These are phyloP conservation scores for Lactifluus hygrophoroides DNA, from an alignment of 768 basidiomycete genomes.

Conservation along the genomic window DNA sequence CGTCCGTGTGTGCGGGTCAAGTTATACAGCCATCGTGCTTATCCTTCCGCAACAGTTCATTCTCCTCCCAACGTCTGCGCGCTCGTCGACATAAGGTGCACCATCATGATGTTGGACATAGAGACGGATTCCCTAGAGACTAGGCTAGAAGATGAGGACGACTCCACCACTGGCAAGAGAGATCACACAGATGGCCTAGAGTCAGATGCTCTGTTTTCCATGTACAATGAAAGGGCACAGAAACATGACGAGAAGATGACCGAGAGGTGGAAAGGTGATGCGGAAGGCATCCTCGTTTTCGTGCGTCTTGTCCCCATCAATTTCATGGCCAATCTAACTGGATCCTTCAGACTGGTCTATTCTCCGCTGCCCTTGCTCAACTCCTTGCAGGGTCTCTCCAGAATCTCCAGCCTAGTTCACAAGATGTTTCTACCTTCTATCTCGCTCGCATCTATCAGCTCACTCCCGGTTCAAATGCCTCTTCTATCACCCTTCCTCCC, in stretches of 20 bases:
- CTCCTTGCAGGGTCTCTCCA: neutral
- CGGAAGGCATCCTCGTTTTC: neutral
- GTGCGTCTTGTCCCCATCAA: neutral
- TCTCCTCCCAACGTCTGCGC: too few relatives aligned
- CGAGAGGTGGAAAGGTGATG: neutral
- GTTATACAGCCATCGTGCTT: too few relatives aligned
- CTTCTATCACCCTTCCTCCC: neutral
- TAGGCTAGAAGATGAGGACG: too few relatives aligned
- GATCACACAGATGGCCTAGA: neutral
- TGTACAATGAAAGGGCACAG: neutral
- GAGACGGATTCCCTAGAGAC: too few relatives aligned
- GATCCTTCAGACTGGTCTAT: neutral
- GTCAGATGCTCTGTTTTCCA: neutral
- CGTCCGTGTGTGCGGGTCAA: too few relatives aligned
- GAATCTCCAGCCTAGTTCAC: neutral
- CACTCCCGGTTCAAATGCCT: neutral
- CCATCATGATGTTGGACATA: too few relatives aligned
- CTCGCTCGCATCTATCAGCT: conserved; percentile 1
- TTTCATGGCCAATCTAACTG: neutral
- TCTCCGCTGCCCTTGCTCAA: neutral
- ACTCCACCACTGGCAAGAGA: too few relatives aligned
- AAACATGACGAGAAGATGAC: neutral
- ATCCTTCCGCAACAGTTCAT: too few relatives aligned
- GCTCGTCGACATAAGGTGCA: too few relatives aligned
- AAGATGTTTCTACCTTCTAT: conserved; percentile 8